Percentiles rank a stretch among this genome's conserved stretches.
Conservation (phyloP, 345 rosid species). For the Sisymbrium irio region DNA sequence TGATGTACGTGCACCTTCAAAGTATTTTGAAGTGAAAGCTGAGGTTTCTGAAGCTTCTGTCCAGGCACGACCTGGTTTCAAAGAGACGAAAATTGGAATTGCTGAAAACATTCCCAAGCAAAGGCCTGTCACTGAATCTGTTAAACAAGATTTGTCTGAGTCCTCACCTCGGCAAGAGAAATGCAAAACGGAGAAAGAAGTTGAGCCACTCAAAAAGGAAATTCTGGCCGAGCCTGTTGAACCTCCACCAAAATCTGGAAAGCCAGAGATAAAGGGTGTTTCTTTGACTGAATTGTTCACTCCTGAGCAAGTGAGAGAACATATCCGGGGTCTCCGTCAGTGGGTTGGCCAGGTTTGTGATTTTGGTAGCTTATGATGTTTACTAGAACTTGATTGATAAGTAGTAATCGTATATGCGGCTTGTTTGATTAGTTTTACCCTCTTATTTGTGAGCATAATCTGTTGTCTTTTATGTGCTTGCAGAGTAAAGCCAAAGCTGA, state of each 20-base stretch:
- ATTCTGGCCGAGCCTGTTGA: constrained; percentile 50
- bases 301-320: constrained; percentile 94
- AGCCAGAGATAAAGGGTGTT: constrained; percentile 96
- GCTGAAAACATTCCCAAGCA: constrained; percentile 49
- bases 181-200: constrained; percentile 52
- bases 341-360: constrained; percentile 98
- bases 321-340: constrained; percentile 87
- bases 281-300: constrained; percentile 95
- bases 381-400: neutral
- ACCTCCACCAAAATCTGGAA: constrained; percentile 73
- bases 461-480: constrained; percentile 22
- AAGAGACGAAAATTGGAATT: constrained; percentile 49
- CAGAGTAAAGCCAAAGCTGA: constrained; percentile 99
- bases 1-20: constrained; percentile 45
- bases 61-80: constrained; percentile 39
- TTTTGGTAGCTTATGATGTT: constrained; percentile 8
- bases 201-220: constrained; percentile 58
- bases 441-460: neutral
- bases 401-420: neutral
- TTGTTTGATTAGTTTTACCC: constrained; percentile 3
- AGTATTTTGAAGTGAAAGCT: constrained; percentile 62
- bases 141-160: constrained; percentile 35
- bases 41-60: constrained; percentile 54
- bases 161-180: constrained; percentile 48
- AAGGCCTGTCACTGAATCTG: constrained; percentile 45